phyloP scores from a whole-genome alignment of 352 stramenopile genomes.

The Hyaloperonospora arabidopsidis region DNA sequence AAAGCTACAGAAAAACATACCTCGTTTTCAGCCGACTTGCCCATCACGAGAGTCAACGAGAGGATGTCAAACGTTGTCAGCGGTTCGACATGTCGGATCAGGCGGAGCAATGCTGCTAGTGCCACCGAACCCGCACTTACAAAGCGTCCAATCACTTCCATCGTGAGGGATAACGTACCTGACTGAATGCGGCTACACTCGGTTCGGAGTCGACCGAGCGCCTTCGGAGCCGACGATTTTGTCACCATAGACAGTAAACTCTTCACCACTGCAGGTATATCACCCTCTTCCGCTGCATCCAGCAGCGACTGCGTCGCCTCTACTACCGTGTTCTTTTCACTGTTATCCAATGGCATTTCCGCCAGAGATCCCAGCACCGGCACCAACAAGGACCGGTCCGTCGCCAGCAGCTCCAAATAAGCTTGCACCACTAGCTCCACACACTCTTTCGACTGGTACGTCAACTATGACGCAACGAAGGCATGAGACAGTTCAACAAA shows the following conservation, averaged over 20 bases:
- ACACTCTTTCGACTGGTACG: conserved; percentile 74
- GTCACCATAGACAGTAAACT: conserved; percentile 72
- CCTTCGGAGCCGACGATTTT: conserved; percentile 32
- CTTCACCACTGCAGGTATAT: conserved; percentile 69
- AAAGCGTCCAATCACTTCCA: conserved; percentile 64
- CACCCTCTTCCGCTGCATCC: conserved; percentile 66
- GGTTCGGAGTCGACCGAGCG: conserved; percentile 43
- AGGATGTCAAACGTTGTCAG: conserved; percentile 57
- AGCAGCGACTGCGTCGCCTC: conserved; percentile 58
- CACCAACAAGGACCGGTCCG: conserved; percentile 67
- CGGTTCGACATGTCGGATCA: conserved; percentile 37
- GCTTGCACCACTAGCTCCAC: conserved; percentile 64
- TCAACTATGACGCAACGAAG: conserved; percentile 37
- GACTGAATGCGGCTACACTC: conserved; percentile 57
- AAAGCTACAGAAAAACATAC: conserved; percentile 12
- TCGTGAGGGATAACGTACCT: conserved; percentile 42
- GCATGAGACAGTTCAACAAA: background rate
- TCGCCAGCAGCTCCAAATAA: conserved; percentile 69
- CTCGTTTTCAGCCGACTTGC: conserved; percentile 56
- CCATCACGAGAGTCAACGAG: conserved; percentile 53
- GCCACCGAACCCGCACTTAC: conserved; percentile 41
- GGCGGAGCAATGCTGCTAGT: conserved; percentile 38
- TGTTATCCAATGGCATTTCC: conserved; percentile 53
- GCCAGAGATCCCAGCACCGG: conserved; percentile 71
- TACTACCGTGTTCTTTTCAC: conserved; percentile 61